Evolutionary conservation across 2,329 filamentous ascomycete genomes (phyloP).

Genomic region (Karstenula rhodostoma): DNA sequence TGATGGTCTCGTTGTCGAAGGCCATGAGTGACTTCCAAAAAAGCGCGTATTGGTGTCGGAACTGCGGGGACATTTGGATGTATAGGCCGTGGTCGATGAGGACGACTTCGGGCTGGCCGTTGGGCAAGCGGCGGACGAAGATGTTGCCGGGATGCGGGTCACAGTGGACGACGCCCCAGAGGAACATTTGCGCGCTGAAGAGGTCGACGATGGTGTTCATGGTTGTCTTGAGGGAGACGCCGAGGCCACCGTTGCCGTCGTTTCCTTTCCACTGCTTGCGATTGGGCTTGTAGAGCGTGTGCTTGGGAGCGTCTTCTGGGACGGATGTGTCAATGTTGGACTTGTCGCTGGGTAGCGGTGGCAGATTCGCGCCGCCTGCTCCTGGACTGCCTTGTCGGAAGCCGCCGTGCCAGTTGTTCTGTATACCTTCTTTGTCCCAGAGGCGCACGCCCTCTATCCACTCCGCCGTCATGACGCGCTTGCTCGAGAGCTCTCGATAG

Average conservation of each 20-base stretch:
- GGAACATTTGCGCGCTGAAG: conserved; percentile 97
- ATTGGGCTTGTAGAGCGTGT: conserved; percentile 77
- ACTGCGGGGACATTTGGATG: conserved; percentile 84
- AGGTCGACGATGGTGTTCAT: conserved; percentile 98
- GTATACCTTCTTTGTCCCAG: conserved; percentile 89
- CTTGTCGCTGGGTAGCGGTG: conserved; percentile 47
- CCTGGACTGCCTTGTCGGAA: conserved; percentile 80
- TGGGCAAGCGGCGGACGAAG: conserved; percentile 86
- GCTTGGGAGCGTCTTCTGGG: conserved; percentile 47
- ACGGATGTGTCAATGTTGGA: conserved; percentile 42
- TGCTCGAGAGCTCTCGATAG: conserved; percentile 82
- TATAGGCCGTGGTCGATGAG: conserved; percentile 98
- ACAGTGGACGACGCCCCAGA: conserved; percentile 94
- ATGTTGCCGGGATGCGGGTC: conserved; percentile 98
- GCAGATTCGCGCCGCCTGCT: conserved; percentile 71
- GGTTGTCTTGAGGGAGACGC: conserved; percentile 81
- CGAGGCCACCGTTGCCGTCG: conserved; percentile 79
- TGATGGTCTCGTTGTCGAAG: conserved; percentile 86
- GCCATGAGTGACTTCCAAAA: conserved; percentile 97
- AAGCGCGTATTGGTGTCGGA: conserved; percentile 83
- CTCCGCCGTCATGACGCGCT: conserved; percentile 88
- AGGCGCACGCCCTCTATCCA: conserved; percentile 96
- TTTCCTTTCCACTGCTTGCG: conserved; percentile 79
- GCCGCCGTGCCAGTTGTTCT: conserved; percentile 78
- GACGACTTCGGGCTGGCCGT: conserved; percentile 86